Evolutionary conservation across 768 basidiomycete genomes (phyloP), one percentile per base, ranked within the genome.

Genomic region (Podaxis rugospora): DNA sequence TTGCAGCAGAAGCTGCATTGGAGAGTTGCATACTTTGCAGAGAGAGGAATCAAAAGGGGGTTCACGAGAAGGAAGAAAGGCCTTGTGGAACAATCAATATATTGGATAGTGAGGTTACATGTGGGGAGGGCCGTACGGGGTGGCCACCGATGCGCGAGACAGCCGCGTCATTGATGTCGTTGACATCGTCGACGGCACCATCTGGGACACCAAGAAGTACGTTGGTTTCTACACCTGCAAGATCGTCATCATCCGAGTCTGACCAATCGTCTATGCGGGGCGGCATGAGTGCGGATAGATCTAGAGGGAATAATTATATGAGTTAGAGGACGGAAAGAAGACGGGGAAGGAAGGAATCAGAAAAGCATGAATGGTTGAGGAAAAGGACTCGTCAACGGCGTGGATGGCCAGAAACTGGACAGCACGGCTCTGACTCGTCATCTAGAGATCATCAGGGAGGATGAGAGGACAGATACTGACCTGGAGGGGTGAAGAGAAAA

Each of bases 351-450:
- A 51, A 46, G 47, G 57, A 60, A 37, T 93, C 92, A 93, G 92
- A 77, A 79, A 88, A 79, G 91, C 92, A 93, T 94, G 92, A 94
- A 94, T 93, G 91, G 92, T 89, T 89, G 77, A 79, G 69, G 74
- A 49, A 58, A 70, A 75, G 72, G 78, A 76, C 67, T 92, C 90
- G 83, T 92, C 91, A 88, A 69, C 63, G 75, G 72, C 61, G 66
- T 66, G 66, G 65, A 66, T 68, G 74, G 72, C 80, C 82, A 84
- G 86, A 84, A 86, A 83, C 86, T 86, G 82, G 77, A 66, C 69
- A 62, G 69, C 66, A 71, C 71, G 69, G 70, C 74, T 93, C 92
- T 78, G 92, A 94, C 92, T 93, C 92, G 92, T 82, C 81, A 83
- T 83, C 80, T 81, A 77, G 61, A 65, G 62, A 62, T 80, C 80